Percentiles rank a stretch among this genome's conserved stretches.
Evolutionary conservation across 352 stramenopile species (phyloP).

Genomic region (Pythium inflatum): DNA sequence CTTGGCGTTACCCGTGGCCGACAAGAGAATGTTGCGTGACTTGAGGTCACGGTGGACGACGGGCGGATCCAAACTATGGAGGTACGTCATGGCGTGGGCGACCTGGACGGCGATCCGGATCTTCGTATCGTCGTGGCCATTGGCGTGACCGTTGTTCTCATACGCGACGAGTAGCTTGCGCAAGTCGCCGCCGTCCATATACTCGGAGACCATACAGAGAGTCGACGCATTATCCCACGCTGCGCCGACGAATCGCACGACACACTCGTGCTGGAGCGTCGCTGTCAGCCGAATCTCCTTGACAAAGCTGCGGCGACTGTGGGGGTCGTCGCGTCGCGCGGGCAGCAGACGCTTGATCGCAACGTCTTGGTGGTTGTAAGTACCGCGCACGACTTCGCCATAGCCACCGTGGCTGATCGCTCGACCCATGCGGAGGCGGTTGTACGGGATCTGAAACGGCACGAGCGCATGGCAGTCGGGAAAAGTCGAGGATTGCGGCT

Average conservation of each 20-base stretch:
- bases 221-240: conserved; percentile 41
- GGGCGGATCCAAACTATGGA: conserved; percentile 37
- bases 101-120: conserved; percentile 41
- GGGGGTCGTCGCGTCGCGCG: background rate
- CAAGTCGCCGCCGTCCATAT: conserved; percentile 50
- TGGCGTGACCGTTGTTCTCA: conserved; percentile 4
- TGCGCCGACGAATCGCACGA: conserved; percentile 51
- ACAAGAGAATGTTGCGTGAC: conserved; percentile 50
- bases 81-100: conserved; percentile 40
- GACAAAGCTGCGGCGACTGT: conserved; percentile 2
- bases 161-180: conserved; percentile 33
- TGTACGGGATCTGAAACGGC: background rate
- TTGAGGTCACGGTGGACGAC: conserved; percentile 55
- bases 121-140: conserved; percentile 38
- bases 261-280: conserved; percentile 42
- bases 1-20: conserved; percentile 35
- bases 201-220: conserved; percentile 45
- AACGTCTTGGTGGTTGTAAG: background rate
- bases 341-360: conserved; percentile 3
- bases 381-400: conserved; percentile 1
- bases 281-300: conserved; percentile 34
- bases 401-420: background rate
- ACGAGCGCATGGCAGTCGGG: too few species aligned
- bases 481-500: too few species aligned
- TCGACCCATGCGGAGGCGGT: background rate